These are phyloP conservation scores for Saccharomyces jurei DNA, from an alignment of 805 yeast species.

Conservation along the genomic window DNA sequence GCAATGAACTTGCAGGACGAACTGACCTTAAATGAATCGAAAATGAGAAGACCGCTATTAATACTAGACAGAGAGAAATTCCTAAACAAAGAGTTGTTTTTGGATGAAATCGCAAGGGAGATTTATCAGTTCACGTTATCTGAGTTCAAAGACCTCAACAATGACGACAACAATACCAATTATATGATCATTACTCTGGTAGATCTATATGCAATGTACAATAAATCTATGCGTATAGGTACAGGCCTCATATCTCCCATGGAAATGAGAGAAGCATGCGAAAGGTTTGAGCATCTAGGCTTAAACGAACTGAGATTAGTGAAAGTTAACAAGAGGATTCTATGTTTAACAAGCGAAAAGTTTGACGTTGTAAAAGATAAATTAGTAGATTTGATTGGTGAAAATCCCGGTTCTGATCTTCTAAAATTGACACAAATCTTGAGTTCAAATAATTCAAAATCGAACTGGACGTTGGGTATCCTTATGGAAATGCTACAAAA, in stretches of 20 bases:
- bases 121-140: constrained; percentile 55
- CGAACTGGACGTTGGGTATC: constrained; percentile 53
- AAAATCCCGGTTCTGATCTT: constrained; percentile 25
- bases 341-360: constrained; percentile 28
- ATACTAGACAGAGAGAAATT: constrained; percentile 31
- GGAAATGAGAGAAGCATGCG: constrained; percentile 58
- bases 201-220: constrained; percentile 57
- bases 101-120: constrained; percentile 70
- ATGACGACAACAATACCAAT: constrained; percentile 35
- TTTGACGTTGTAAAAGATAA: constrained; percentile 24
- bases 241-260: constrained; percentile 60
- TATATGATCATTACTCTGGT: constrained; percentile 50
- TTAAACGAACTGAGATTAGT: constrained; percentile 38
- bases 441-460: constrained; percentile 8
- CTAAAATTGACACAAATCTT: constrained; percentile 21
- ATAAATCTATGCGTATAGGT: constrained; percentile 56
- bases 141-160: constrained; percentile 31
- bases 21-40: constrained; percentile 8
- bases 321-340: constrained; percentile 31
- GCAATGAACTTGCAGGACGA: constrained; percentile 4
- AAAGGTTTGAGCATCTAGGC: constrained; percentile 44
- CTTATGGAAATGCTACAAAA: constrained; percentile 55
- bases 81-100: constrained; percentile 35
- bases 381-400: constrained; percentile 19
- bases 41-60: constrained; percentile 14